Evolutionary conservation across 257 asterid genomes (phyloP).

Genomic region (Sherardia arvensis): DNA sequence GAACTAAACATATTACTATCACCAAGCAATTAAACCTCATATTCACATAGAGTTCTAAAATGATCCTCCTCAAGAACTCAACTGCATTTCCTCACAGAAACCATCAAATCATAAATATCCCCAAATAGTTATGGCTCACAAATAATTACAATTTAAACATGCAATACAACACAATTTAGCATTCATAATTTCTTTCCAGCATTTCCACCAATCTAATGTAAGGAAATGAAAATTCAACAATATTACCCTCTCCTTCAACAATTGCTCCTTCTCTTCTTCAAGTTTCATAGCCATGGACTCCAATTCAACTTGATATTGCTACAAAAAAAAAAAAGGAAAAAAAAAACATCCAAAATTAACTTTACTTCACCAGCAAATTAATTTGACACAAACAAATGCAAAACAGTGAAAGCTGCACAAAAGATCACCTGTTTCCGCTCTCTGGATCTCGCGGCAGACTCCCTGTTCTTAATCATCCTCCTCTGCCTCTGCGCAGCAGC

Average conservation of each 20-base stretch:
- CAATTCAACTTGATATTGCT: slow-evolving; percentile 79
- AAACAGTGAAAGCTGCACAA: not conserved
- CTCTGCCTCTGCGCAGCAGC: slow-evolving; percentile 44
- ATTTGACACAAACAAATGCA: not conserved
- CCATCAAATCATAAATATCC: not conserved
- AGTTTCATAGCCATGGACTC: slow-evolving; percentile 72
- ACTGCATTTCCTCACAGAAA: not conserved
- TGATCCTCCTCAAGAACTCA: not conserved
- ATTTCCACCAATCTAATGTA: not conserved
- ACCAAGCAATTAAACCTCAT: not conserved
- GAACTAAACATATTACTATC: not conserved
- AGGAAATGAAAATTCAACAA: not conserved
- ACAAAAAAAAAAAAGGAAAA: too few species aligned
- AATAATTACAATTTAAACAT: not conserved
- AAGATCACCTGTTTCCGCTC: slow-evolving; percentile 87
- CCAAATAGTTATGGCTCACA: not conserved
- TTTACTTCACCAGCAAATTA: not conserved
- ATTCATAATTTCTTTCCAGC: not conserved
- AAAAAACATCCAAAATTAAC: not conserved
- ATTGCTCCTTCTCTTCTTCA: slow-evolving; percentile 76
- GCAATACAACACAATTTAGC: not conserved
- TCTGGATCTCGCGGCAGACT: slow-evolving; percentile 95
- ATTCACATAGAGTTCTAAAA: not conserved
- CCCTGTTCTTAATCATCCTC: slow-evolving; percentile 98
- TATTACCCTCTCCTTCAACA: slow-evolving; percentile 61